phyloP scores from a whole-genome alignment of 2,329 filamentous ascomycete genomes.

The Trichophyton schoenleinii region DNA sequence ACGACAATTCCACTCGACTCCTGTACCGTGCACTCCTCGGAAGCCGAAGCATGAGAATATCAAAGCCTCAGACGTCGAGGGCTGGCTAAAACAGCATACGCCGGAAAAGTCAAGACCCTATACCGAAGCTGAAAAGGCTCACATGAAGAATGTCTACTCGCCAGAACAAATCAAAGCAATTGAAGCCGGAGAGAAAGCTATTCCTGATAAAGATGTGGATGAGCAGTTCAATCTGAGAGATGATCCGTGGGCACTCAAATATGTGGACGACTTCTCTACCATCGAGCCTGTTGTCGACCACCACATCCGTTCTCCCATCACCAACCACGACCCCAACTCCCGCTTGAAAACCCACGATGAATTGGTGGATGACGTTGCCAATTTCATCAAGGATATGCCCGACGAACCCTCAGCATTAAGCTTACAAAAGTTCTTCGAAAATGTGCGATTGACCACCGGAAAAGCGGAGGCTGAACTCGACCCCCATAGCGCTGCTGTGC shows the following conservation, averaged over 20 bases:
- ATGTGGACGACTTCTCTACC: slow-evolving; percentile 70
- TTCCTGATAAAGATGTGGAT: slow-evolving; percentile 61
- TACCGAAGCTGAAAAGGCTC: slow-evolving; percentile 50
- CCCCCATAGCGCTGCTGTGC: slow-evolving; percentile 38
- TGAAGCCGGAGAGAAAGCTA: slow-evolving; percentile 63
- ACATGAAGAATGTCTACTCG: slow-evolving; percentile 58
- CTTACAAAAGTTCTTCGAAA: slow-evolving; percentile 33
- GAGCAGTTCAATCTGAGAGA: slow-evolving; percentile 58
- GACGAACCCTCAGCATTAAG: slow-evolving; percentile 37
- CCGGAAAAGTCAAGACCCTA: slow-evolving; percentile 43
- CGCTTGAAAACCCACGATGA: slow-evolving; percentile 52
- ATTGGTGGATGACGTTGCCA: slow-evolving; percentile 46
- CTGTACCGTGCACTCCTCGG: slow-evolving; percentile 19
- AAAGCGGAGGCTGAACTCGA: slow-evolving; percentile 39
- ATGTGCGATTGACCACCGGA: slow-evolving; percentile 39
- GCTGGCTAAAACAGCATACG: slow-evolving; percentile 14
- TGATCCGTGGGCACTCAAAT: slow-evolving; percentile 60
- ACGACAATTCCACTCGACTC: slow-evolving; percentile 39
- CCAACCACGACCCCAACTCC: slow-evolving; percentile 44
- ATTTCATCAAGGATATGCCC: slow-evolving; percentile 32
- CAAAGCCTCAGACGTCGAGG: slow-evolving; percentile 22
- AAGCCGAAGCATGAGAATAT: slow-evolving; percentile 30
- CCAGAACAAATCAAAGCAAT: slow-evolving; percentile 70
- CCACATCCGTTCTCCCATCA: slow-evolving; percentile 40
- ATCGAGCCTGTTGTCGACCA: slow-evolving; percentile 69